Percentiles rank a stretch among this genome's conserved stretches.
phyloP scores from a whole-genome alignment of 306 rosid species.

The Carpinus fangiana region DNA sequence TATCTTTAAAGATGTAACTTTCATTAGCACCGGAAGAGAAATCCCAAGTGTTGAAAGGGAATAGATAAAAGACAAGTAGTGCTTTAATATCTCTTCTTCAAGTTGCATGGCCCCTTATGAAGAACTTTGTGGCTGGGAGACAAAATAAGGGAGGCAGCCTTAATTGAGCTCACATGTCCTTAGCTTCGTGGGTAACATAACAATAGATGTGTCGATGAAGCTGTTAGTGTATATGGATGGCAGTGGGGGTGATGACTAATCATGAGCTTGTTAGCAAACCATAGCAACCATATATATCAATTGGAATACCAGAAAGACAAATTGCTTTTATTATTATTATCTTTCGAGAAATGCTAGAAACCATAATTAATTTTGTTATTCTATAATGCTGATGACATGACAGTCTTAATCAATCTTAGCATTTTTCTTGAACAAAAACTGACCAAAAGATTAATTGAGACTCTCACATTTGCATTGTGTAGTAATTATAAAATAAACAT shows the following conservation, averaged over 20 bases:
- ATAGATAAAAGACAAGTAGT: conserved; percentile 7
- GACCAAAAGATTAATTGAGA: too few relatives aligned
- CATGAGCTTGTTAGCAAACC: background rate
- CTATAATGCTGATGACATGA: too few relatives aligned
- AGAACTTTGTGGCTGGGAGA: background rate
- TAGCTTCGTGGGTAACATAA: background rate
- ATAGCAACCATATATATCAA: background rate
- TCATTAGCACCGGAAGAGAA: background rate
- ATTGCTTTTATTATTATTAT: too few relatives aligned
- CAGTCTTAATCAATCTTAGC: too few relatives aligned
- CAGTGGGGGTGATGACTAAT: background rate
- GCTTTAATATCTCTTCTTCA: conserved; percentile 7
- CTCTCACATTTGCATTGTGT: too few relatives aligned
- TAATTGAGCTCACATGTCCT: background rate
- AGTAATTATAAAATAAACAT: too few relatives aligned
- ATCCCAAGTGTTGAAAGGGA: background rate
- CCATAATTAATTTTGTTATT: too few relatives aligned
- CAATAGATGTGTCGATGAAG: background rate
- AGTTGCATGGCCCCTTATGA: background rate
- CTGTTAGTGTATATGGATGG: background rate
- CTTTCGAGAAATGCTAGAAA: too few relatives aligned
- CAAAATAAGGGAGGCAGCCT: background rate
- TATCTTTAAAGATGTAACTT: background rate
- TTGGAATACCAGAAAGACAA: background rate
- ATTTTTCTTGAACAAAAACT: too few relatives aligned